Evolutionary conservation across 352 stramenopile species (phyloP), one percentile per base, ranked within the genome.

Genomic region (Phytophthora vignae): DNA sequence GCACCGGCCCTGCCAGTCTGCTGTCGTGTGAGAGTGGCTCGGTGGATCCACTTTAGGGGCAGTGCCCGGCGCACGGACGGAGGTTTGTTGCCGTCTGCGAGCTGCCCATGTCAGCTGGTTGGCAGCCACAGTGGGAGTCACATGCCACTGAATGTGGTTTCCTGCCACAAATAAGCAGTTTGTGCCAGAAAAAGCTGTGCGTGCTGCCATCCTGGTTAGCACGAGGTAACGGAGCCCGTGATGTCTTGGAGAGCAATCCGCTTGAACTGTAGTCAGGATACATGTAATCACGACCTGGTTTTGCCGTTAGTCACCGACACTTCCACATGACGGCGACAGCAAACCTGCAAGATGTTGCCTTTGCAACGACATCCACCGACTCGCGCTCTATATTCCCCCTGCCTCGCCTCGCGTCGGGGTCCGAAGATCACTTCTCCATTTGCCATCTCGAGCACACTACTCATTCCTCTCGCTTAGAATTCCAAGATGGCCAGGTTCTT

Each of bases 401-500:
- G 60, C 8, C 14, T 49, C 21, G 38, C 56, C 10, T 66, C 8
- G 22, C 29, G 4, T 40, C 17, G 38, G 33, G 12, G 3, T 27
- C 42, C 11, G 6, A 52, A 19, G 17, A 67, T 44, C 71, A 75
- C 71, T 69, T 75, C 27, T 49, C 61, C 76, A 78, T 67, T 76
- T 71, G 55, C 72, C 25, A 66, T 40, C 53, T 77, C 55, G 27
- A 76, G 38, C 59, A 54, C 72, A 79, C 55, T n/a, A 64, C 44
- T 48, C 40, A 53, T 48, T 65, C 22, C 19, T 25, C 49, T 17
- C 25, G 4, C 11, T 69, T 62, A 54, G 62, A 52, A 70, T 12
- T 40, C 55, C 64, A 73, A 67, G n/a, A 86, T 87, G 78, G 55
- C 73, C 69, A 80, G 79, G 69, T 80, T 84, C 50, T 22, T 87